A percentile compares a stretch with the other conserved stretches of the same genome.
These are phyloP conservation scores for Yarrowia galli DNA, from an alignment of 1,139 yeast genomes.

Conservation along the genomic window DNA sequence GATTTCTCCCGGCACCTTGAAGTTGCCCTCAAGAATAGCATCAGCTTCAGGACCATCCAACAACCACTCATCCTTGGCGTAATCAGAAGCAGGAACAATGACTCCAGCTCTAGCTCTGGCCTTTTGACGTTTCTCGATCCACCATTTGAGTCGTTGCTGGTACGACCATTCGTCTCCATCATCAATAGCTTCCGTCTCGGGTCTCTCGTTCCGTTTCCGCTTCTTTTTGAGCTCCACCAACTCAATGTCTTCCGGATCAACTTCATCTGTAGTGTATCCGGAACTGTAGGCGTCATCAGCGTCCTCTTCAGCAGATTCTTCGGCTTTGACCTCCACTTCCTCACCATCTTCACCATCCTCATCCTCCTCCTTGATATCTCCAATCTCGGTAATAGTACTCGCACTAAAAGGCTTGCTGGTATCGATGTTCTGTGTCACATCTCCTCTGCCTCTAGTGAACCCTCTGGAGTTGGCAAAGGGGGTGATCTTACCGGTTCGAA, in stretches of 20 bases:
- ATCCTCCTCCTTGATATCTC: conserved; percentile 3
- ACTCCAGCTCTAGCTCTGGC: conserved; percentile 55
- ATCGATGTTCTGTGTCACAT: conserved; percentile 38
- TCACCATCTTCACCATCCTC: not conserved
- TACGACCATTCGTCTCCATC: conserved; percentile 31
- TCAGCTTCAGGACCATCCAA: conserved; percentile 59
- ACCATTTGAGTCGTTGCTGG: conserved; percentile 23
- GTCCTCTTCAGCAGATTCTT: not conserved
- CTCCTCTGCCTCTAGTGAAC: conserved; percentile 52
- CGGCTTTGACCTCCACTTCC: not conserved
- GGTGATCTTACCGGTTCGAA: conserved; percentile 90
- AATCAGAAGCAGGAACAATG: conserved; percentile 55
- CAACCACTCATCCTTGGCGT: conserved; percentile 39
- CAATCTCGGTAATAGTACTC: not conserved
- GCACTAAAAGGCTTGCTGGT: not conserved
- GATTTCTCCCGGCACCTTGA: conserved; percentile 87
- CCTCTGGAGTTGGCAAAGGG: conserved; percentile 82
- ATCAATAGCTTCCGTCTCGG: conserved; percentile 31
- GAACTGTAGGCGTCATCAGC: not conserved
- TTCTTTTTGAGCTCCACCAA: conserved; percentile 27
- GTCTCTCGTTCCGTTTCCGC: not conserved
- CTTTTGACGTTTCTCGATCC: not conserved
- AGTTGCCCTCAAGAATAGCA: conserved; percentile 71
- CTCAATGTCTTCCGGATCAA: conserved; percentile 24
- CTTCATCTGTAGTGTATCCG: conserved; percentile 25